phyloP scores from a whole-genome alignment of 768 basidiomycete species.

The Arthromyces matolae region DNA sequence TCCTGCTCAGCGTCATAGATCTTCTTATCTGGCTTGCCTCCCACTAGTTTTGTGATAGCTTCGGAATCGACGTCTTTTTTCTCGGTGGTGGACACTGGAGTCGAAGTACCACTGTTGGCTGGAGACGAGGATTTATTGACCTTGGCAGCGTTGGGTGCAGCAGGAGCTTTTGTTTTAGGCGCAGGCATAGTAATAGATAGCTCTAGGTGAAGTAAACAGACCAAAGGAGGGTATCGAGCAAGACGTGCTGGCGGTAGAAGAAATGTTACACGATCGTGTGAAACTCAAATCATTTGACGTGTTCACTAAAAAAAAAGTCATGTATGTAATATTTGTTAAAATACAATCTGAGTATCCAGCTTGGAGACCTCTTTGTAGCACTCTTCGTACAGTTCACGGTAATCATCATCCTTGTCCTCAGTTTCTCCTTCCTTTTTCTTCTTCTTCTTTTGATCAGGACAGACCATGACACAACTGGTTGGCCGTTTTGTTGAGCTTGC shows the following conservation, averaged over 20 bases:
- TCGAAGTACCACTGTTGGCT: constrained; percentile 41
- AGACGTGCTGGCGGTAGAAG: constrained; percentile 15
- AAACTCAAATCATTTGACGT: constrained; percentile 17
- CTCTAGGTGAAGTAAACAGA: constrained; percentile 19
- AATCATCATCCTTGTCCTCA: constrained; percentile 77
- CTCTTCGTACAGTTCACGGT: constrained; percentile 82
- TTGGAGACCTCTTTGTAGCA: constrained; percentile 82
- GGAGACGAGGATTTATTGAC: constrained; percentile 40
- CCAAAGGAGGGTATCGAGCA: constrained; percentile 17
- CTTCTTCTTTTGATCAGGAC: constrained; percentile 75
- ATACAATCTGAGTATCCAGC: constrained; percentile 66
- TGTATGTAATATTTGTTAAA: constrained; percentile 39
- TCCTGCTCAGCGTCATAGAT: constrained; percentile 85
- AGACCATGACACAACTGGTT: constrained; percentile 96
- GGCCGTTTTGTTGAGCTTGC: constrained; percentile 97
- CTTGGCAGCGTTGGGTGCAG: constrained; percentile 34
- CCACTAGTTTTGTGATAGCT: constrained; percentile 28
- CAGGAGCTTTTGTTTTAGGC: constrained; percentile 52
- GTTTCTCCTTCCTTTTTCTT: constrained; percentile 57
- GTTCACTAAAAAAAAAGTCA: constrained; percentile 2
- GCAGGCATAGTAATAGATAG: constrained; percentile 36
- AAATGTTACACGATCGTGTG: constrained; percentile 21
- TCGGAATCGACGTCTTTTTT: constrained; percentile 47
- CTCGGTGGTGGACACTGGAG: constrained; percentile 40
- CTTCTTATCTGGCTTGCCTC: constrained; percentile 80